These are phyloP conservation scores for Starmerella riodocensis DNA, from an alignment of 805 yeast species.

Conservation along the genomic window DNA sequence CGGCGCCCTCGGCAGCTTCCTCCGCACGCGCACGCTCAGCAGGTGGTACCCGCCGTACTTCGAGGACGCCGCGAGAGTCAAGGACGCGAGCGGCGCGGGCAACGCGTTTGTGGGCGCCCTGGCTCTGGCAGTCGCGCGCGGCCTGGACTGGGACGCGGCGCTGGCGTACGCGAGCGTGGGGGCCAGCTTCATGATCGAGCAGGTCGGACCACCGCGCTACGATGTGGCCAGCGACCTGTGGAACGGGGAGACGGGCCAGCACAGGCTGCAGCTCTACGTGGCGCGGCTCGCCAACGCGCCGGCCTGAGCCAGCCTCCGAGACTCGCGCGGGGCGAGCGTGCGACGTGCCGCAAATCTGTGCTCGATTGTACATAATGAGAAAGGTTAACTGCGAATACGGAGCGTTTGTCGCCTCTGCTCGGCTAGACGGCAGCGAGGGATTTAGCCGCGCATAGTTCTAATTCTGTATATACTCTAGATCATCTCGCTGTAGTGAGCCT, in stretches of 20 bases:
- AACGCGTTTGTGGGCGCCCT: conserved; percentile 79
- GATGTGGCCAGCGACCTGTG: conserved; percentile 32
- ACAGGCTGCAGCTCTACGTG: conserved; percentile 34
- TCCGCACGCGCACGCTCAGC: conserved; percentile 13
- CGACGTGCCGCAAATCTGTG: no score
- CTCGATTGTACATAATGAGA: no score
- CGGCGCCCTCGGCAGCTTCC: conserved; percentile 57
- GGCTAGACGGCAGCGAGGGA: no score
- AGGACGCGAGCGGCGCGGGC: conserved; percentile 94
- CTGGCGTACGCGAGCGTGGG: conserved; percentile 57
- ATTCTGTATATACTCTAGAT: no score
- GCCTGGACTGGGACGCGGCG: conserved; percentile 35
- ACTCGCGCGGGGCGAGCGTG: no score
- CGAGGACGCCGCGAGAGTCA: conserved; percentile 34
- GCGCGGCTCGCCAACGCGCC: no score
- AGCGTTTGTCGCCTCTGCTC: no score
- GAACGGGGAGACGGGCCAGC: conserved; percentile 43
- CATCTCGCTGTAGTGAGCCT: no score
- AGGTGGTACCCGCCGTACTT: conserved; percentile 69
- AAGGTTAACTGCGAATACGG: no score
- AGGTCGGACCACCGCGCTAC: conserved; percentile 52
- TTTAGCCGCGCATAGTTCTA: no score
- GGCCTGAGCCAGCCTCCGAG: no score
- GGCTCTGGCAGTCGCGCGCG: conserved; percentile 39
- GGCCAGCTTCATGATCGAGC: conserved; percentile 73